Conservation (phyloP, 257 asterid genomes). For the Primulina eburnea region DNA sequence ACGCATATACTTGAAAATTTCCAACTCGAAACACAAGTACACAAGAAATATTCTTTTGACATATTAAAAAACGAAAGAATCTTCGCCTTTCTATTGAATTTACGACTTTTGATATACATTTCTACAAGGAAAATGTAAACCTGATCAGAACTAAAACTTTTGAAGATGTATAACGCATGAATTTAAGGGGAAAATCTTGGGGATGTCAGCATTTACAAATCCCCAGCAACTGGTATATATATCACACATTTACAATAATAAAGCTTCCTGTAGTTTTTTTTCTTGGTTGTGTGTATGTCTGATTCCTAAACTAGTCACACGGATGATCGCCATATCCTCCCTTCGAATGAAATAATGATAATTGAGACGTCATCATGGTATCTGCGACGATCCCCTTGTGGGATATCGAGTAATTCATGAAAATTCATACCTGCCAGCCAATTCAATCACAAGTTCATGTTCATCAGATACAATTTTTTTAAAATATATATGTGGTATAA, state of each 20-base stretch:
- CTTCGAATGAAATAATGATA: constrained; percentile 58
- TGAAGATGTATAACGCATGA: constrained; percentile 19
- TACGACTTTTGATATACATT: not conserved
- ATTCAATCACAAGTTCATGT: not conserved
- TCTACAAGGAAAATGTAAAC: constrained; percentile 26
- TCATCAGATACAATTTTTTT: not conserved
- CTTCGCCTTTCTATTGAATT: not conserved
- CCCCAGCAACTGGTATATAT: constrained; percentile 28
- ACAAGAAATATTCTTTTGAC: not conserved
- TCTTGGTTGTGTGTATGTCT: constrained; percentile 21
- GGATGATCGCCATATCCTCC: constrained; percentile 61
- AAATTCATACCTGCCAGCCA: constrained; percentile 51
- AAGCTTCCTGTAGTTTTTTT: constrained; percentile 22
- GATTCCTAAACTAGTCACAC: constrained; percentile 26
- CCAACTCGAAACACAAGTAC: no score
- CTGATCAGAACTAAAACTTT: constrained; percentile 26
- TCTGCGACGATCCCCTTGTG: constrained; percentile 62
- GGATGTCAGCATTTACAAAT: constrained; percentile 36
- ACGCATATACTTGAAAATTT: no score
- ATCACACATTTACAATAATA: constrained; percentile 22
- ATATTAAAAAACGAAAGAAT: not conserved
- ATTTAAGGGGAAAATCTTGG: constrained; percentile 14
- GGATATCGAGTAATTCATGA: constrained; percentile 55
- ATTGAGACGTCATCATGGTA: constrained; percentile 67
- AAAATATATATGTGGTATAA: no score